Conservation (phyloP, 2,329 filamentous ascomycete species). For the Pestalotiopsis sp. region DNA sequence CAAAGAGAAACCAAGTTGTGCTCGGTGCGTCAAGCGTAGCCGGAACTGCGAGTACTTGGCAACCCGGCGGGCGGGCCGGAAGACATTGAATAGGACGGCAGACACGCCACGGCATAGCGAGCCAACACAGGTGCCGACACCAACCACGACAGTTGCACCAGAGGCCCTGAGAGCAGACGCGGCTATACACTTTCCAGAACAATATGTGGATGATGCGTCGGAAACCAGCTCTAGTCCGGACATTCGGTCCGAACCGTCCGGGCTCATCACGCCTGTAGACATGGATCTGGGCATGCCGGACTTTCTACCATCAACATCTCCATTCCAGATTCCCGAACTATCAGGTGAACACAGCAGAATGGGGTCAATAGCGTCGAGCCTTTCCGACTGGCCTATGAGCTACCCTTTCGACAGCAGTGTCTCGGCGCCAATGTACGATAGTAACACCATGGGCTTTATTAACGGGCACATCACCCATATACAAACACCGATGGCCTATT, state of each 20-base stretch:
- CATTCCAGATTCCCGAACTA: background rate
- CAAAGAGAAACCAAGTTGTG: slow-evolving; percentile 37
- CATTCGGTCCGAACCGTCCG: background rate
- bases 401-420: background rate
- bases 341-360: background rate
- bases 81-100: background rate
- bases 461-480: background rate
- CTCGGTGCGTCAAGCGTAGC: slow-evolving; percentile 33
- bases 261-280: background rate
- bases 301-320: background rate
- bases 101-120: background rate
- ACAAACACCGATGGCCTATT: background rate
- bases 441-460: background rate
- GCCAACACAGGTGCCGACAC: background rate
- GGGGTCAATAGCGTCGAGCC: background rate
- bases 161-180: background rate
- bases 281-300: background rate
- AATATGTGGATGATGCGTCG: background rate
- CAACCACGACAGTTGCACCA: background rate
- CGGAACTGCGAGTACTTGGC: slow-evolving; percentile 34
- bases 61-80: slow-evolving; percentile 15
- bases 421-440: background rate
- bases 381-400: background rate
- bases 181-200: background rate
- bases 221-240: background rate